Conservation (phyloP, 179 eudicot genomes). For the Beta corolliflora region DNA sequence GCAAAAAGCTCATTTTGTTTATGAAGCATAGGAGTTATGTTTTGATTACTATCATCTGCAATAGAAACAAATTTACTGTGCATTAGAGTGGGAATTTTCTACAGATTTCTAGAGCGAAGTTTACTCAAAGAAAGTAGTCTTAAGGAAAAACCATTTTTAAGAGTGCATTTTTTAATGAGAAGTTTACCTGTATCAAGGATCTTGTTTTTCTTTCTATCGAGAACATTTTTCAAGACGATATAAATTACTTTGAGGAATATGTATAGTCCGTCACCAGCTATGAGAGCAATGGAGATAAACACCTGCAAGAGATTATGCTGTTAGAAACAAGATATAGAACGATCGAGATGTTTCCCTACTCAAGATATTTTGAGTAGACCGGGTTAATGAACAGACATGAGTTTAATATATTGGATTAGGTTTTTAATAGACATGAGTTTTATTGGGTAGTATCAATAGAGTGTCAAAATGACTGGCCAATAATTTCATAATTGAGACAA, state of each 20-base stretch:
- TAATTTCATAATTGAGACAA: no score
- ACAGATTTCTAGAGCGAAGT: not conserved
- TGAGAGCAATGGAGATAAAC: constrained; percentile 69
- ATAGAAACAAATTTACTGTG: not conserved
- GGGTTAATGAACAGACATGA: no score
- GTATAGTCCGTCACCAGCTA: constrained; percentile 82
- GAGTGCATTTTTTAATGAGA: not conserved
- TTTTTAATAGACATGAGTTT: no score
- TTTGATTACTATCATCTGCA: constrained; percentile 27
- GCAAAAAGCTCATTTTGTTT: constrained; percentile 51
- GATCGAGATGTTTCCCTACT: not conserved
- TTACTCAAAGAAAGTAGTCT: not conserved
- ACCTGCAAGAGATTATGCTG: constrained; percentile 39
- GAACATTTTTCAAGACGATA: constrained; percentile 44
- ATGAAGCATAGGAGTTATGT: constrained; percentile 28
- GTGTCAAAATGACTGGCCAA: no score
- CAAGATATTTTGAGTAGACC: no score
- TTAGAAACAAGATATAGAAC: not conserved
- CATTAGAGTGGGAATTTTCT: not conserved
- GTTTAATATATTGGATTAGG: no score
- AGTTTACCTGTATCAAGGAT: constrained; percentile 33
- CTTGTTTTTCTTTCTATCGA: constrained; percentile 34
- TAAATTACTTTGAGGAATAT: constrained; percentile 55
- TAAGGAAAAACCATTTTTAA: no score
- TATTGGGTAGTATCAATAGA: no score